Percentiles rank a stretch among this genome's conserved stretches.
Evolutionary conservation across 1,284 basidiomycete genomes (phyloP).

Genomic region (Kalmanozyma brasiliensis): DNA sequence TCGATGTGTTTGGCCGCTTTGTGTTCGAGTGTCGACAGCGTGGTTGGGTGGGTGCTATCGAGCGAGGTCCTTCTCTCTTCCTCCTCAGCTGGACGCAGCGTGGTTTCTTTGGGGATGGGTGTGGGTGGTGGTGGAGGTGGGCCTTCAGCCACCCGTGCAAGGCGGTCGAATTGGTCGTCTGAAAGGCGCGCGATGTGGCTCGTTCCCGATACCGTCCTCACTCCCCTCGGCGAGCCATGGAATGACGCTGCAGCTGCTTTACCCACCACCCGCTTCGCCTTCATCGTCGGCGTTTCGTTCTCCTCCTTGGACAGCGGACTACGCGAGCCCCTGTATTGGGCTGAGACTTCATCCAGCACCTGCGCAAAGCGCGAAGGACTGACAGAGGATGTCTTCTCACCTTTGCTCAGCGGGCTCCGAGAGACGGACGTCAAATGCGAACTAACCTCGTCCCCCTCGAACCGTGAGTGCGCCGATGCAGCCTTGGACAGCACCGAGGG

Average conservation of each 20-base stretch:
- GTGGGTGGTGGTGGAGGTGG: slow-evolving; percentile 3
- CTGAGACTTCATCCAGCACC: too few relatives aligned
- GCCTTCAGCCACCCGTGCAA: slow-evolving; percentile 16
- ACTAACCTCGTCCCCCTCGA: slow-evolving; percentile 4
- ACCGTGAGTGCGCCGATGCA: slow-evolving; percentile 13
- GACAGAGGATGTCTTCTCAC: too few relatives aligned
- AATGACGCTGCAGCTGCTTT: too few relatives aligned
- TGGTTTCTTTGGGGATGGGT: slow-evolving; percentile 11
- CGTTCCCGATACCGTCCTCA: slow-evolving; percentile 4
- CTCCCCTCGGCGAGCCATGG: too few relatives aligned
- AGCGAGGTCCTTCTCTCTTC: not conserved
- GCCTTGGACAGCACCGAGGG: slow-evolving; percentile 13
- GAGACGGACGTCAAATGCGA: slow-evolving; percentile 35
- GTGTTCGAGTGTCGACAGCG: slow-evolving; percentile 25
- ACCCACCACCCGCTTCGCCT: too few relatives aligned
- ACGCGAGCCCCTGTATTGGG: too few relatives aligned
- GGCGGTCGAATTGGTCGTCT: slow-evolving; percentile 29
- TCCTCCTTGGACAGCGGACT: not conserved
- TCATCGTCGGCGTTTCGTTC: not conserved
- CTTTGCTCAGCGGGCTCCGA: slow-evolving; percentile 29
- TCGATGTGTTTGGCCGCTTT: slow-evolving; percentile 24
- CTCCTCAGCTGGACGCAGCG: not conserved
- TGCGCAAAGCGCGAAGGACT: too few relatives aligned
- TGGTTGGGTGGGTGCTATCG: slow-evolving; percentile 12
- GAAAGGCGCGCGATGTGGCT: slow-evolving; percentile 30